phyloP scores from a whole-genome alignment of 306 rosid genomes.

The Rosa multiflora region DNA sequence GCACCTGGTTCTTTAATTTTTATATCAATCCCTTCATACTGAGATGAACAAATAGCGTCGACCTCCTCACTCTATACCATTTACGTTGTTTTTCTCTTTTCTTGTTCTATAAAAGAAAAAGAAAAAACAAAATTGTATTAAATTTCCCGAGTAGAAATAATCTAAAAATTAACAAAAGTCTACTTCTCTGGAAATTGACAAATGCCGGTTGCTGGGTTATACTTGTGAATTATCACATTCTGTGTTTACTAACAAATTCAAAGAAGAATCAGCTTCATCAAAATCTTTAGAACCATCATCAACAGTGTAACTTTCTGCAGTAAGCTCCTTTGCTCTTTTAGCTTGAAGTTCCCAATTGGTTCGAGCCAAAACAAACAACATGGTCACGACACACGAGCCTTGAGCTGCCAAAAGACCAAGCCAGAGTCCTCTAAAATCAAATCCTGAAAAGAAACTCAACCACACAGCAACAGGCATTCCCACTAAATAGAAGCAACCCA shows the following conservation, averaged over 20 bases:
- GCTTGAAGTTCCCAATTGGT: conserved; percentile 81
- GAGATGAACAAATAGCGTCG: background rate
- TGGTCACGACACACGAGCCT: conserved; percentile 62
- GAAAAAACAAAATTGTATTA: background rate
- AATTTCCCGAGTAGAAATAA: background rate
- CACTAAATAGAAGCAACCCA: conserved; percentile 79
- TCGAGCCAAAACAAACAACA: conserved; percentile 59
- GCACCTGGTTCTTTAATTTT: background rate
- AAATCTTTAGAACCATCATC: background rate
- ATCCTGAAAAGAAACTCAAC: conserved; percentile 64
- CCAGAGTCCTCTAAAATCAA: conserved; percentile 84
- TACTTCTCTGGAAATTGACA: background rate
- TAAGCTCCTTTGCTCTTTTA: conserved; percentile 59
- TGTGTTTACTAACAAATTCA: background rate
- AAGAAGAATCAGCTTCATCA: background rate
- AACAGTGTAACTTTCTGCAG: conserved; percentile 34
- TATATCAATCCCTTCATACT: background rate
- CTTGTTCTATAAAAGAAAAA: background rate
- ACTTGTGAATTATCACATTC: background rate
- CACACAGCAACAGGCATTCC: conserved; percentile 88
- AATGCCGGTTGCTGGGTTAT: background rate
- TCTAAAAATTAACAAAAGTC: background rate
- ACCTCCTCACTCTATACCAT: background rate
- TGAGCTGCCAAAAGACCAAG: conserved; percentile 84
- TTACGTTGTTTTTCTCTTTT: background rate